phyloP scores from a whole-genome alignment of 768 basidiomycete species.

The Mycena indigotica region DNA sequence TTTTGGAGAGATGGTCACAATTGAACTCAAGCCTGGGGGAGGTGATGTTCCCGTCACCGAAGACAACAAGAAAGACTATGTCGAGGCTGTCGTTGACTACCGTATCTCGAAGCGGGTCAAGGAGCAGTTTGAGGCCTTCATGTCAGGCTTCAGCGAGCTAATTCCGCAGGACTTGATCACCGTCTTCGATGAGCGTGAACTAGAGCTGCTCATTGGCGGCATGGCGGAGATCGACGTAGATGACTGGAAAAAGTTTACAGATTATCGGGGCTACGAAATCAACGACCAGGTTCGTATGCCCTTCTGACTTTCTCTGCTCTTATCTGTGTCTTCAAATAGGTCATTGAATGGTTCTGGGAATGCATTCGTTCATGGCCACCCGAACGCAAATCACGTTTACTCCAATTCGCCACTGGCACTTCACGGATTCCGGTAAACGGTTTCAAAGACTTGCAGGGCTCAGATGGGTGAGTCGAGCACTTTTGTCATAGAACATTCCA shows the following conservation, averaged over 20 bases:
- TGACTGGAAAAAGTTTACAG: slow-evolving; percentile 99
- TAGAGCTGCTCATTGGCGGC: slow-evolving; percentile 96
- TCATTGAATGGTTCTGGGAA: slow-evolving; percentile 99
- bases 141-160: slow-evolving; percentile 99
- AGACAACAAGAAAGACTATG: slow-evolving; percentile 99
- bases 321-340: neutral
- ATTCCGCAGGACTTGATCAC: slow-evolving; percentile 98
- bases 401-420: slow-evolving; percentile 97
- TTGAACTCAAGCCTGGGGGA: slow-evolving; percentile 91
- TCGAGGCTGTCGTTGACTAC: slow-evolving; percentile 92
- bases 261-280: slow-evolving; percentile 95
- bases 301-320: neutral
- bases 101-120: slow-evolving; percentile 96
- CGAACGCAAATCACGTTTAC: slow-evolving; percentile 92
- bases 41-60: slow-evolving; percentile 86
- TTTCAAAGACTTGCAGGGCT: slow-evolving; percentile 97
- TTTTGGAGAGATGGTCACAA: slow-evolving; percentile 97
- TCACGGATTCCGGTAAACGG: slow-evolving; percentile 98
- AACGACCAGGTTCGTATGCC: slow-evolving; percentile 66
- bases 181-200: slow-evolving; percentile 97
- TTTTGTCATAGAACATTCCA: neutral
- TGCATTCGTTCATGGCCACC: slow-evolving; percentile 97
- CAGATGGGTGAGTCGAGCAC: slow-evolving; percentile 56
- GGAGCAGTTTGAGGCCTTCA: slow-evolving; percentile 99
- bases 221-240: slow-evolving; percentile 99